Conservation (phyloP, 1,284 basidiomycete genomes). For the Leccinum fuscescens region DNA sequence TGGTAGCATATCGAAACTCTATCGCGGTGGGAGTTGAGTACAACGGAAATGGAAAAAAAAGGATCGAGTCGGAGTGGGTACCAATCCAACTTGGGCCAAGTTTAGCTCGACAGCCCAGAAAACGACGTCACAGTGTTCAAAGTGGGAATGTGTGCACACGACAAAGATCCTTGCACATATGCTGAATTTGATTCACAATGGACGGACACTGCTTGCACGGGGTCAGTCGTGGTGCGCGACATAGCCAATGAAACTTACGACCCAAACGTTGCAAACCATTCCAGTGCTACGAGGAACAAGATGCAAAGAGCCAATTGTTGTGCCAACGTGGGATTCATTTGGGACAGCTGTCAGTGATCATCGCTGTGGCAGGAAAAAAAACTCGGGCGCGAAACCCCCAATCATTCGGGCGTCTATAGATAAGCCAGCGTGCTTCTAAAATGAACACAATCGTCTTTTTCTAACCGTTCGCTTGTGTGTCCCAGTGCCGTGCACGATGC, state of each 20-base stretch:
- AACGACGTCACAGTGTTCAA: background rate
- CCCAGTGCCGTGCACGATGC: background rate
- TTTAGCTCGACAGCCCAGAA: background rate
- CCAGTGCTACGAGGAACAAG: background rate
- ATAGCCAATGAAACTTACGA: background rate
- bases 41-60: background rate
- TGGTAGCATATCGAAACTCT: background rate
- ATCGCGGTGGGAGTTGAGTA: background rate
- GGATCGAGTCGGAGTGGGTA: background rate
- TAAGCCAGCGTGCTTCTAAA: background rate
- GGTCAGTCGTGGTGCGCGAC: background rate
- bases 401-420: background rate
- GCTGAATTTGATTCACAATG: background rate
- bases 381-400: background rate
- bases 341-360: background rate
- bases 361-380: background rate
- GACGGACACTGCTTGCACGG: background rate
- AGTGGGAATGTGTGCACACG: background rate
- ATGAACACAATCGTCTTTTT: background rate
- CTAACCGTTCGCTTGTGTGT: background rate
- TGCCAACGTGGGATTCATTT: background rate
- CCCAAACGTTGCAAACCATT: background rate
- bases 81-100: background rate
- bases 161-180: background rate
- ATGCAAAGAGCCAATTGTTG: background rate